These are phyloP conservation scores for Penicillium angulare DNA, from an alignment of 495 filamentous ascomycete genomes.

Conservation along the genomic window DNA sequence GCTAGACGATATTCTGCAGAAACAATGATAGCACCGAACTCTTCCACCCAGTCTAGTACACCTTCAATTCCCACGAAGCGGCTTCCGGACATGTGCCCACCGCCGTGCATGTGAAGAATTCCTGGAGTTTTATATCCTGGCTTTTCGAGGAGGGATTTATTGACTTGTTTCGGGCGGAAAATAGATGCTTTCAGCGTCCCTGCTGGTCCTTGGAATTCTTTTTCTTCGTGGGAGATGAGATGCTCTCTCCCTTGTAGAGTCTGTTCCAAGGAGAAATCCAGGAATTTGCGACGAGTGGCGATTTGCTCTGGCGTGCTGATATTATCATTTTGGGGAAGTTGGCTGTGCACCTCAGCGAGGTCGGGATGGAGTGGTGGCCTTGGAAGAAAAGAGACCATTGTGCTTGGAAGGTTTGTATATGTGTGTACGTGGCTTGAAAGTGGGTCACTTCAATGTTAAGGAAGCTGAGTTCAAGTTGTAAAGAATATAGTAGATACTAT, in stretches of 20 bases:
- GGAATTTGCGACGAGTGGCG: not conserved
- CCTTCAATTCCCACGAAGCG: constrained; percentile 5
- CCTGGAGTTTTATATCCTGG: not conserved
- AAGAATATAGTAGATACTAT: too few relatives aligned
- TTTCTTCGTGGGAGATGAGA: constrained; percentile 1
- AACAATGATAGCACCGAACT: constrained; percentile 1
- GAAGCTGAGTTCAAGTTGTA: too few relatives aligned
- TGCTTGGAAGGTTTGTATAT: too few relatives aligned
- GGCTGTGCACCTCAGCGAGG: not conserved
- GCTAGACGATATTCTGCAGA: constrained; percentile 28
- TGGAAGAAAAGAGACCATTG: not conserved
- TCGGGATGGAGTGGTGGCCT: not conserved
- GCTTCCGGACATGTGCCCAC: constrained; percentile 9
- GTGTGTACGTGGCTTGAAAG: too few relatives aligned
- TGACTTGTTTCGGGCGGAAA: not conserved
- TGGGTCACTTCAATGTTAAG: too few relatives aligned
- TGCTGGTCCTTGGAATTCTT: not conserved
- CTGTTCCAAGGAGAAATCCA: not conserved
- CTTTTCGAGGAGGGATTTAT: not conserved
- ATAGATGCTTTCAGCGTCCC: not conserved
- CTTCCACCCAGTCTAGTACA: constrained; percentile 1
- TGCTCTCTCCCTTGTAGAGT: not conserved
- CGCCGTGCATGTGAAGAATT: constrained; percentile 6
- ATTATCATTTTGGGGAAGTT: not conserved
- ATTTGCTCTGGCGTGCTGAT: constrained; percentile 2